Percentiles rank a stretch among this genome's conserved stretches.
Conservation (phyloP, 106 monocot genomes). For the Acanthochlamys bracteata region DNA sequence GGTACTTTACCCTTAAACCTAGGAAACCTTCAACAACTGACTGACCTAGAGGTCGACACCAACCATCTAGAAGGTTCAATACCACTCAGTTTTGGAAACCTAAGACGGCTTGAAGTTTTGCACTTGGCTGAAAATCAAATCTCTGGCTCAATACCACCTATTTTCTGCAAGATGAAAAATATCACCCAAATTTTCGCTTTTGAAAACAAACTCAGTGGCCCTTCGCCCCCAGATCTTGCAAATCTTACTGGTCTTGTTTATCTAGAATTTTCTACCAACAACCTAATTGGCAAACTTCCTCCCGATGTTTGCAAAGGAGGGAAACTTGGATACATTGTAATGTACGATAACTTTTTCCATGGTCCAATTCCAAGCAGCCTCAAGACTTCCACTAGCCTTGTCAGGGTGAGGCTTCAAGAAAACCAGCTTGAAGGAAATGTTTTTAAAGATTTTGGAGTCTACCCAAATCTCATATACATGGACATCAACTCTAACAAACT, state of each 20-base stretch:
- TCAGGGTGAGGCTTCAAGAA: background rate
- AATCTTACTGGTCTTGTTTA: background rate
- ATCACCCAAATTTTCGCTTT: background rate
- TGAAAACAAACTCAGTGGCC: background rate
- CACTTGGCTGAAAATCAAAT: background rate
- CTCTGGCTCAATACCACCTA: background rate
- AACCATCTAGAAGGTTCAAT: background rate
- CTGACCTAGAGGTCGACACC: background rate
- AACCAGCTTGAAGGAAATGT: slow-evolving; percentile 8
- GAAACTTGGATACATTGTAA: background rate
- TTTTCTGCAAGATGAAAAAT: background rate
- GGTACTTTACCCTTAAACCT: background rate
- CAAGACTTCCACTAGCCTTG: background rate
- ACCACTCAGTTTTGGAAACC: background rate
- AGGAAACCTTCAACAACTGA: background rate
- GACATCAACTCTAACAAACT: slow-evolving; percentile 5
- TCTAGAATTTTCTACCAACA: background rate
- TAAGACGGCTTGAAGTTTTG: background rate
- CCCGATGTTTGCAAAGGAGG: slow-evolving; percentile 4
- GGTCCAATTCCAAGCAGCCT: slow-evolving; percentile 5
- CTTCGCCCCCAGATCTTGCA: slow-evolving; percentile 3
- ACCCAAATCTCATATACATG: background rate
- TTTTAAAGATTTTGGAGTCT: background rate
- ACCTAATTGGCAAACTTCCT: slow-evolving; percentile 1
- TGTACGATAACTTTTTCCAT: background rate